Evolutionary conservation across 139 green algal species (phyloP).

Genomic region (Closterium sp.): DNA sequence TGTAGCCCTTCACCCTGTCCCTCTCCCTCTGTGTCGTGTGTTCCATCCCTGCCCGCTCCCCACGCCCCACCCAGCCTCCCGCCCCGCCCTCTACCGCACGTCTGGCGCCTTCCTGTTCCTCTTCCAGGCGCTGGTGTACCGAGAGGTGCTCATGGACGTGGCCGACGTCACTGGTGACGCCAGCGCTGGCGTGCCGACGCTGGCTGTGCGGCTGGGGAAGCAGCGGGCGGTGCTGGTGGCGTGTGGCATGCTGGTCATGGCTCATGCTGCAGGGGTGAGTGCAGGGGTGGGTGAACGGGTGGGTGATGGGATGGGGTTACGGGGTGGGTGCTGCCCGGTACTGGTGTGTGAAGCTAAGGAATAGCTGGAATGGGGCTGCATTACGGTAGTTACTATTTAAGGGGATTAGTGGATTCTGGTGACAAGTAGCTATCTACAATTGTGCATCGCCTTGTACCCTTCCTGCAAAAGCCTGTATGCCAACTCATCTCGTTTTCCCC

Average conservation of each 20-base stretch:
- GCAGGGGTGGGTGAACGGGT: not conserved
- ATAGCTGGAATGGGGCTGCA: too few relatives aligned
- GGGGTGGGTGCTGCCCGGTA: too few relatives aligned
- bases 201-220: constrained; percentile 59
- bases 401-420: too few relatives aligned
- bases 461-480: too few relatives aligned
- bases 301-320: not conserved
- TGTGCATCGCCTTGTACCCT: not conserved
- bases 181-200: constrained; percentile 54
- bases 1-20: not conserved
- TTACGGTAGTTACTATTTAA: too few relatives aligned
- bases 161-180: constrained; percentile 62
- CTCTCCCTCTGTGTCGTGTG: not conserved
- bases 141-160: constrained; percentile 67
- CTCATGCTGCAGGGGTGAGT: constrained; percentile 7
- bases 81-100: constrained; percentile 44
- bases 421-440: not conserved
- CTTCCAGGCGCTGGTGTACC: constrained; percentile 57
- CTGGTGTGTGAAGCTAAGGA: too few relatives aligned
- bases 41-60: not conserved
- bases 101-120: not conserved
- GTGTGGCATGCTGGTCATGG: not conserved
- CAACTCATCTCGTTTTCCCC: not conserved
- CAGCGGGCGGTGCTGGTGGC: not conserved
- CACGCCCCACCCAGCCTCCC: not conserved